Base-by-base conservation (phyloP, 1,284 basidiomycete genomes). In the Trichosporon faecale region DNA sequence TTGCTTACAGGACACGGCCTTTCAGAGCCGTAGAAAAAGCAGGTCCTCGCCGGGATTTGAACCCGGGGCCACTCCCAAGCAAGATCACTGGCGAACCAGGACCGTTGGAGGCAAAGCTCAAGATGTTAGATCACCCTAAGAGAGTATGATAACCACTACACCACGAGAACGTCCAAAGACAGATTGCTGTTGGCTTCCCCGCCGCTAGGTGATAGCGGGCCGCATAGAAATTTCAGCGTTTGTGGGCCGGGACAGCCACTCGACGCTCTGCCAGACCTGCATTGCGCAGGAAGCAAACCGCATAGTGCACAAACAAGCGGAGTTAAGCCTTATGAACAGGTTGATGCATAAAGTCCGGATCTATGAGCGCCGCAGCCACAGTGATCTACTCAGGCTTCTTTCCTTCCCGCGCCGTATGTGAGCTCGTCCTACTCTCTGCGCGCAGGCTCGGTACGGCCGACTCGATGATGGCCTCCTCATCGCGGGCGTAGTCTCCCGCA, bases 141-240 rank as follows among this genome's bases (percentile, higher is more conserved):
- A 61, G 57, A 61, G 57, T 61, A 61, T 61, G 57, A 61, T 61
- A 61, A 61, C 57, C 57, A 61, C 57, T 61, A 61, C 57, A 61
- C 57, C 57, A 61, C 57, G 57, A 61, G 57, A 61, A 61, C 57
- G 57, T 31, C 57, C 27, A 18, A 31, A n/a, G 27, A 31, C 27
- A 25, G 21, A 7, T 18, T 61, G 27, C 4, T 27, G 29, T 5
- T 2, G 12, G 55, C 3, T 29, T 3, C 25, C 27, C 27, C 3
- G 27, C 21, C 23, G 55, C 55, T 3, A 3, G 55, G 55, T 14
- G 16, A 60, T 11, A n/a, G 21, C 18, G 3, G 27, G 29, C 25
- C 3, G 27, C 2, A 2, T 12, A 16, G 27, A 16, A 31, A 16
- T 16, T 31, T 31, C 49, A 52, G n/a, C 23, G 12, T 60, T 31